Percentiles rank a stretch among this genome's conserved stretches.
These are phyloP conservation scores for Eimeria necatrix DNA, from an alignment of 169 alveolate species.

Conservation along the genomic window DNA sequence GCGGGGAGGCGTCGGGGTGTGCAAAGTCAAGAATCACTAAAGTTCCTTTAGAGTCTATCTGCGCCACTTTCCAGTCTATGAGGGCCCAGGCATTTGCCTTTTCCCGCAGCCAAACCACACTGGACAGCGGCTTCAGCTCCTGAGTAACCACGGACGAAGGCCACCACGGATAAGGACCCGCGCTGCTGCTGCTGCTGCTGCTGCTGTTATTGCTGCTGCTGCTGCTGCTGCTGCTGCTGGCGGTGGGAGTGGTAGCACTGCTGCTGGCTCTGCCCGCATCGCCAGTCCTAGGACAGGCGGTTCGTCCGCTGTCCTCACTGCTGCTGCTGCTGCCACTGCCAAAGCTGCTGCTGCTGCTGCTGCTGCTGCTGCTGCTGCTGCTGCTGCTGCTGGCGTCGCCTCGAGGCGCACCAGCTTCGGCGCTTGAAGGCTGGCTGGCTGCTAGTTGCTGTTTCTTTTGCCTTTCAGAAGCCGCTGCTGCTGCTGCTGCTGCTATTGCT, in stretches of 20 bases:
- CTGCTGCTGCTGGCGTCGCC: slow-evolving; percentile 25
- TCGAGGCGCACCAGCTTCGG: not conserved
- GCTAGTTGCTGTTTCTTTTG: not conserved
- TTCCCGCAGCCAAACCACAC: not conserved
- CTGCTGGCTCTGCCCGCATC: not conserved
- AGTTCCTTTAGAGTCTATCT: not conserved
- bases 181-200: slow-evolving; percentile 7
- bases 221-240: slow-evolving; percentile 25
- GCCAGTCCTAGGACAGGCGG: not conserved
- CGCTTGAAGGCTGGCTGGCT: not conserved
- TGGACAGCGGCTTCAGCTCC: not conserved
- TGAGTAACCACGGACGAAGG: not conserved
- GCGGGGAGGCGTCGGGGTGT: not conserved
- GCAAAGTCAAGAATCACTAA: not conserved
- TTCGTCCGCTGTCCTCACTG: not conserved
- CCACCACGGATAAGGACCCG: not conserved
- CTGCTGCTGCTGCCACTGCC: not conserved
- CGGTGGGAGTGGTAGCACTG: not conserved
- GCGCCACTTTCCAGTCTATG: not conserved
- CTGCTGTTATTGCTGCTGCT: not conserved
- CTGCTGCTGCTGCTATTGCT: not conserved
- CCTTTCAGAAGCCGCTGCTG: slow-evolving; percentile 3
- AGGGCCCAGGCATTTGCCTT: slow-evolving; percentile 24
- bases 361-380: slow-evolving; percentile 32
- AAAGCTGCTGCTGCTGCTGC: no score